Evolutionary conservation across 140 eudicot species (phyloP), one percentile per base, ranked within the genome.

Genomic region (Flaveria floridana): DNA sequence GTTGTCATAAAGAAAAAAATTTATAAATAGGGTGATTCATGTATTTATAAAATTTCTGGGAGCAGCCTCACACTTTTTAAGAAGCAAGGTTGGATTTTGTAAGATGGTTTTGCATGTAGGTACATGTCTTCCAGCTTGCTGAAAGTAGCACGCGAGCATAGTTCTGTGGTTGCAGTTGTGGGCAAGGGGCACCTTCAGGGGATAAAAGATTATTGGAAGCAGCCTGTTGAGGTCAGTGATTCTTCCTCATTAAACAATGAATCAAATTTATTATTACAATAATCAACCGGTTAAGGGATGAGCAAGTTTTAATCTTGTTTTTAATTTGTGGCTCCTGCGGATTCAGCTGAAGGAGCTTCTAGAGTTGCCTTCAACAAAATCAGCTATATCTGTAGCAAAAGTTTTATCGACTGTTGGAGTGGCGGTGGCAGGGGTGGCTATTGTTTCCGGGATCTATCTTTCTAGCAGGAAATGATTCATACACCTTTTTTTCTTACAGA

Each of bases 181-280:
- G 99, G 99, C 21, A 94, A 88, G 79, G 99, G 99, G 47, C 99
- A 94, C 62, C 84, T 94, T 30, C 97, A 88, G 65, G 99, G 99
- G 66, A 90, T 94, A 55, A 78, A 85, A 75, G 87, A 82, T 70
- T 68, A 90, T 41, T 94, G 99, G 97, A 68, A 85, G 73, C 95
- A 94, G 73, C 96, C 95, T 79, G 86, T 94, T 70, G 92, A 88
- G 86, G 99, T 93, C 37, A 85, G 83, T 68, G 19, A 61, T 26
- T 21, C 30, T 18, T 68, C 16, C 19, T 15, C 39, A n/a, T 13
- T 19, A 9, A 58, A 16, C 20, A 57, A 53, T 23, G 23, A n/a
- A 58, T 21, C 18, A 68, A 47, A 7, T 11, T 11, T 68, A 25
- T 25, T 14, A 62, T 62, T 26, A 26, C 46, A 26, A 28, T 62